A percentile compares a stretch with the other conserved stretches of the same genome.
Conservation (phyloP, 2,329 filamentous ascomycete genomes). For the Bipolaris victoriae region DNA sequence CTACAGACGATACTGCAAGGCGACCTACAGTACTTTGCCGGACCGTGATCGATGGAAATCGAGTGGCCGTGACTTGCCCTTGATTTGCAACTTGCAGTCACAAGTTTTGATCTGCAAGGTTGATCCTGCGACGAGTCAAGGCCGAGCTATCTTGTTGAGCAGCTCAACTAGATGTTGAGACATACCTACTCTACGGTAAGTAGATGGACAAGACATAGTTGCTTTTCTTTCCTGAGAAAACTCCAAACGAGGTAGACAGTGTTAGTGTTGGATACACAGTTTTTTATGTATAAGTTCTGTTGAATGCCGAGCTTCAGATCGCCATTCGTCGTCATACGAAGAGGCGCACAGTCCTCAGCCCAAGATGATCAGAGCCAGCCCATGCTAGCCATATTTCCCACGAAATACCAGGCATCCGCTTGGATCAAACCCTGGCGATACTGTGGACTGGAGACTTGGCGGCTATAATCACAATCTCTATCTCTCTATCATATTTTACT, state of each 20-base stretch:
- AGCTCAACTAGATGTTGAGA: background rate
- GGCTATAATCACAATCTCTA: background rate
- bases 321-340: background rate
- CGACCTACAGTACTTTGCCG: background rate
- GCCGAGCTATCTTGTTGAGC: slow-evolving; percentile 1
- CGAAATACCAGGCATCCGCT: background rate
- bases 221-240: background rate
- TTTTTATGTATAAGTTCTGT: background rate
- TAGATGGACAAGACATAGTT: background rate
- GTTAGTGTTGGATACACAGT: background rate
- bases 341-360: background rate
- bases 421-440: background rate
- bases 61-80: background rate
- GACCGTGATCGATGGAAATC: background rate
- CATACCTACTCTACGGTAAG: background rate
- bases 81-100: background rate
- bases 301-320: background rate
- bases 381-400: background rate
- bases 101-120: background rate
- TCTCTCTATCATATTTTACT: too few species aligned
- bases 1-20: background rate
- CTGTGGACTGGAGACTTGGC: background rate
- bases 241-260: too few species aligned
- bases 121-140: background rate
- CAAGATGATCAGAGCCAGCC: background rate